Base-by-base conservation (phyloP, 2,329 filamentous ascomycete species). In the Aaosphaeria pasadenensis region DNA sequence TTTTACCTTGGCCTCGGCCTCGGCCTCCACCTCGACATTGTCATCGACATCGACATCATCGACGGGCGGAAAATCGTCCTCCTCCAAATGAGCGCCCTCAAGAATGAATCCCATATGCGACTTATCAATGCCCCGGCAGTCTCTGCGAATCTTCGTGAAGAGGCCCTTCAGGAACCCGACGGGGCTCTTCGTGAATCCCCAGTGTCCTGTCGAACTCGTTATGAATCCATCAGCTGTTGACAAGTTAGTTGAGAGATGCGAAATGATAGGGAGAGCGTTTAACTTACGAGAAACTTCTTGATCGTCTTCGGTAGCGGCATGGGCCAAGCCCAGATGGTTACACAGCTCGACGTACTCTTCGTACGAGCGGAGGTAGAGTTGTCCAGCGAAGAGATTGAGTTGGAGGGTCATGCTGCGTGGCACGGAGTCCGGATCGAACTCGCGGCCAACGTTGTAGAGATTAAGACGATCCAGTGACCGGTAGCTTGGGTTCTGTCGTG, bases 361-460 rank as follows among this genome's bases (percentile, higher is more conserved):
- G 40, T 74, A 80, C 0, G 73, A 76, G 0, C 60, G 63, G 7
- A 89, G 71, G 55, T 88, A 89, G 0, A 89, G 72, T 47, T 87
- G 84, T 0, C 86, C 87, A 0, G 87, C 74, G 46, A 90, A 89
- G 0, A 89, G 66, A 39, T 86, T 85, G 0, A 89, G 73, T 47
- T 81, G 73, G 0, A 73, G 66, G 0, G 69, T 62, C 0, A 80
- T 57, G 1, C 46, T 58, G 7, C 55, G 60, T 11, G 55, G 57
- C 4, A 63, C 46, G 6, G 31, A 33, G 3, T 3, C 6, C 0
- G 49, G 32, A 0, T 41, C 51, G 13, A 56, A 52, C 0, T 1
- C 5, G 2, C 52, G 50, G 0, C 61, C 72, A 1, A 76, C 46
- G 1, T 64, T 71, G 55, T 73, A 79, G 1, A 83, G 66, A 1